A percentile compares a stretch with the other conserved stretches of the same genome.
Conservation (phyloP, 73 alveolate genomes). For the Paraurostyla sp. region DNA sequence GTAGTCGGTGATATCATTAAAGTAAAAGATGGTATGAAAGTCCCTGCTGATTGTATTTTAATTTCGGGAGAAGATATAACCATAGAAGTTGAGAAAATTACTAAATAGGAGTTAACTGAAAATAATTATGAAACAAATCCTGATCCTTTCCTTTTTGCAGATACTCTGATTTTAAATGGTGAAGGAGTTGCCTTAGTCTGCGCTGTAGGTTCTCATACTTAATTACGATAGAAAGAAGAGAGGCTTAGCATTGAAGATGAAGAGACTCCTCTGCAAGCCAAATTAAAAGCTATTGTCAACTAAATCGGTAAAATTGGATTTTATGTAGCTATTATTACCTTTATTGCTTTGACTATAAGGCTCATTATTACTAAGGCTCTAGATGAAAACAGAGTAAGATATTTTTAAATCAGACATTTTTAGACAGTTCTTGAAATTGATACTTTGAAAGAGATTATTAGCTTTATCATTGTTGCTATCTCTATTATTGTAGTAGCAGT, state of each 20-base stretch:
- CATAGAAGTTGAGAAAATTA: constrained; percentile 89
- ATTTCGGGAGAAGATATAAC: constrained; percentile 87
- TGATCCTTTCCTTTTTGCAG: constrained; percentile 89
- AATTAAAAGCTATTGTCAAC: constrained; percentile 90
- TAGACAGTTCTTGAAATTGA: neutral
- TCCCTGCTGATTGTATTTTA: constrained; percentile 96
- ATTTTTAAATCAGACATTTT: constrained; percentile 83
- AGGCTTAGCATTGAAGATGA: constrained; percentile 82
- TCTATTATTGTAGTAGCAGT: constrained; percentile 82
- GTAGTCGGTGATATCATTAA: constrained; percentile 95
- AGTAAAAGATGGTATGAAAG: constrained; percentile 88
- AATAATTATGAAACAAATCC: constrained; percentile 71
- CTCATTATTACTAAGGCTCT: constrained; percentile 52
- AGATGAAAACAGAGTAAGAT: neutral
- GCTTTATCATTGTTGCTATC: constrained; percentile 89
- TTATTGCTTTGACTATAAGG: constrained; percentile 80
- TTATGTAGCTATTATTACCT: constrained; percentile 82
- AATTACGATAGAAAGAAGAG: constrained; percentile 80
- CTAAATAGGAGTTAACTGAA: constrained; percentile 79
- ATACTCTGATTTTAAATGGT: constrained; percentile 90
- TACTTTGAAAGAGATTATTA: constrained; percentile 77
- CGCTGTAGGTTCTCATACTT: constrained; percentile 94
- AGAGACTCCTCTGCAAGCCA: constrained; percentile 91
- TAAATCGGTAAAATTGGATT: constrained; percentile 91
- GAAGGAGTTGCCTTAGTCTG: constrained; percentile 85